These are phyloP conservation scores for Vaccinium corymbosum DNA, from an alignment of 148 eudicot species.

Conservation along the genomic window DNA sequence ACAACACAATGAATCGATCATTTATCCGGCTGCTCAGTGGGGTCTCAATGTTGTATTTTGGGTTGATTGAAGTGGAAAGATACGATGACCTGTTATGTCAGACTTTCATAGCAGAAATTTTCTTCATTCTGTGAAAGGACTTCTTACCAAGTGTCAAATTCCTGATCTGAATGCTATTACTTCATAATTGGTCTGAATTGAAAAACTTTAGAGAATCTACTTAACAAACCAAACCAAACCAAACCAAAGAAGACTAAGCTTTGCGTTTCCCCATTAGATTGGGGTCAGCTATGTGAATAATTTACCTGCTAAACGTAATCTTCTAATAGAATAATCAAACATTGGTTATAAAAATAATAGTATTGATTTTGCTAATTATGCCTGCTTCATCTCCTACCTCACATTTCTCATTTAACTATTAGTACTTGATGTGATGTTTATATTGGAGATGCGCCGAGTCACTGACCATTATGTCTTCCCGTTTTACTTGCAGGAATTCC, in stretches of 20 bases:
- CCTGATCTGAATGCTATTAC: not conserved
- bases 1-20: slow-evolving; percentile 1
- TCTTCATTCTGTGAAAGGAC: not conserved
- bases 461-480: not conserved
- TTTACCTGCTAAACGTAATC: not conserved
- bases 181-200: not conserved
- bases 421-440: not conserved
- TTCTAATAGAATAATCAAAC: not conserved
- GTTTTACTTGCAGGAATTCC: slow-evolving; percentile 66
- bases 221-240: not conserved
- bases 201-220: not conserved
- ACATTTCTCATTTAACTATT: not conserved
- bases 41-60: not conserved
- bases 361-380: not conserved
- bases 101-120: not conserved
- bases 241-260: not conserved
- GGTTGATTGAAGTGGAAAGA: not conserved
- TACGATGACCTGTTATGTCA: not conserved
- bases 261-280: not conserved
- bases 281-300: not conserved
- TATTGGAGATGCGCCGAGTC: not conserved
- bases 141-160: not conserved
- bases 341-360: not conserved
- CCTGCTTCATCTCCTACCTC: not conserved
- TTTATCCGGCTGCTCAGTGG: not conserved